Base-by-base conservation (phyloP, 495 filamentous ascomycete genomes). In the Pseudotulostoma volvatum region DNA sequence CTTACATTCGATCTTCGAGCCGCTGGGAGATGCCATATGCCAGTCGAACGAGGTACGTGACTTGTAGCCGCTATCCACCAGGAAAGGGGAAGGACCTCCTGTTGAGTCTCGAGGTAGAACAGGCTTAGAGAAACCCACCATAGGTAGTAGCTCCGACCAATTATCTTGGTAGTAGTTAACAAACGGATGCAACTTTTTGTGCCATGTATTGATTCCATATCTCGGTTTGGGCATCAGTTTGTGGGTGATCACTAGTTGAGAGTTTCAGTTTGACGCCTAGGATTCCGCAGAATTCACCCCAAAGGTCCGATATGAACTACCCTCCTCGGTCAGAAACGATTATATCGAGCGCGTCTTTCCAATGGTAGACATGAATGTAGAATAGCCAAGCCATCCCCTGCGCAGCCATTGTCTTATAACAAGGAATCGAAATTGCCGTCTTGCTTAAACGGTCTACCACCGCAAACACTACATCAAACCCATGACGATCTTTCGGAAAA, bases 201-300 rank as follows among this genome's bases (percentile, higher is more conserved):
- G 34, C 38, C 7, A 46, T 34, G 14, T 42, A 23, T 18, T 35
- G 33, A 14, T 44, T 36, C 13, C 9, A 7, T 1, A 38, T 17
- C 25, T 49, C 39, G 2, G 31, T 48, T 16, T 39, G 20, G 1
- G 42, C 44, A 31, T 54, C 39, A 3, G 46, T 48, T 25, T 51
- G 25, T 3, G 38, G 40, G 33, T 57, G 40, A 11, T 46, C 39
- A 1, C 42, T 40, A 4, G 47, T 54, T 4, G 39, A 54, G 2
- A 55, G 36, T 17, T 43, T 43, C n/a, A 34, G 15, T 14, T 45
- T 19, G 11, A 55, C 39, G 1, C 39, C 20, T 0, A 46, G 34
- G 3, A 49, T 33, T 14, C 30, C 9, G 21, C 41, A 51, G 18
- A 56, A 13, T 46, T 23, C 2, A 7, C 30, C 42, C 19, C 48